A percentile compares a stretch with the other conserved stretches of the same genome.
These are phyloP conservation scores for Breynia disticha DNA, from an alignment of 441 rosid species.

Conservation along the genomic window DNA sequence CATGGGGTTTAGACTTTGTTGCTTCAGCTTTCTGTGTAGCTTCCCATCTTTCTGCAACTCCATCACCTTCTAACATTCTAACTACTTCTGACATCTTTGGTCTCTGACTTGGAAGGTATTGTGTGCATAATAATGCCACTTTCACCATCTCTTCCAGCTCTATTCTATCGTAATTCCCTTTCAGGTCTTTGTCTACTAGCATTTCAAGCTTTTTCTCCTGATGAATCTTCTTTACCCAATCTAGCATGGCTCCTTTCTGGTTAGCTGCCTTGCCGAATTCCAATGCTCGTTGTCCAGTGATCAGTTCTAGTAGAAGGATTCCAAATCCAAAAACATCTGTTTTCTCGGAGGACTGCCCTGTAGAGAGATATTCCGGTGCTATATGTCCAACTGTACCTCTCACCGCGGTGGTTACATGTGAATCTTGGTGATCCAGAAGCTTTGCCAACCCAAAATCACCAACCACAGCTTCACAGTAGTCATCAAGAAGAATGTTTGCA, in stretches of 20 bases:
- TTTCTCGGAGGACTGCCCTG: conserved; percentile 93
- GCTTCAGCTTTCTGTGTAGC: conserved; percentile 68
- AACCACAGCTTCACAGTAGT: conserved; percentile 83
- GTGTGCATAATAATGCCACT: conserved; percentile 79
- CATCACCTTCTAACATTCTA: conserved; percentile 95
- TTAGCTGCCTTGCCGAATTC: conserved; percentile 60
- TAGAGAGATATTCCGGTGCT: conserved; percentile 68
- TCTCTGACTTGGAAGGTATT: conserved; percentile 69
- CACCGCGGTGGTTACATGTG: conserved; percentile 69
- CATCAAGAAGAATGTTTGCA: conserved; percentile 87
- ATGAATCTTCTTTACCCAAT: conserved; percentile 68
- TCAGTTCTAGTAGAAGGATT: conserved; percentile 53
- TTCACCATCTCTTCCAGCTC: conserved; percentile 86
- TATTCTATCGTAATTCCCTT: conserved; percentile 54
- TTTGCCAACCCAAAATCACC: conserved; percentile 96
- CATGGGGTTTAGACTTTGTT: conserved; percentile 43
- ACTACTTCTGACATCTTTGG: conserved; percentile 95
- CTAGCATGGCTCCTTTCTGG: conserved; percentile 70
- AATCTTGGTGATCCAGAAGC: conserved; percentile 61
- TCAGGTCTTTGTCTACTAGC: conserved; percentile 78
- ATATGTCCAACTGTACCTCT: conserved; percentile 75
- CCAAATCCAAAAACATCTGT: conserved; percentile 91
- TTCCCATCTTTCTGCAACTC: conserved; percentile 92
- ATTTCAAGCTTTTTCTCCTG: conserved; percentile 75
- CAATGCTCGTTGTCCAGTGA: conserved; percentile 60